Conservation (phyloP, 495 filamentous ascomycete species). For the Hyaloscypha variabilis region DNA sequence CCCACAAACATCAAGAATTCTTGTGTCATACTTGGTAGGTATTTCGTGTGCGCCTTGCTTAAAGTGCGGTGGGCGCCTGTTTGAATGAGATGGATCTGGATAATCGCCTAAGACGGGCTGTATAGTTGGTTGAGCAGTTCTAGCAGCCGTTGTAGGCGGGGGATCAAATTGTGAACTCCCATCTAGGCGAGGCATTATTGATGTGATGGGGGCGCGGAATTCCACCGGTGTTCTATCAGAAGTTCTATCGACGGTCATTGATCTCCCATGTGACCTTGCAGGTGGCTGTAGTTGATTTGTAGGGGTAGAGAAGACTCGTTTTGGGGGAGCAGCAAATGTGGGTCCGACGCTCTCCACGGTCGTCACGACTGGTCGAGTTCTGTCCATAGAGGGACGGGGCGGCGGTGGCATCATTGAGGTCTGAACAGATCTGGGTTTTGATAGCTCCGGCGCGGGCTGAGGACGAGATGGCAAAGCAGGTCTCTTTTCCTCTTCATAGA, state of each 20-base stretch:
- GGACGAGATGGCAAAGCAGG: slow-evolving; percentile 65
- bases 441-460: slow-evolving; percentile 37
- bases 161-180: slow-evolving; percentile 18
- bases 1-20: slow-evolving; percentile 84
- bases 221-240: slow-evolving; percentile 40
- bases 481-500: slow-evolving; percentile 47
- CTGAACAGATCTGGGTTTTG: slow-evolving; percentile 29
- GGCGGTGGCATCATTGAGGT: slow-evolving; percentile 45
- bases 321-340: slow-evolving; percentile 45
- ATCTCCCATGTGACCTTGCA: slow-evolving; percentile 47
- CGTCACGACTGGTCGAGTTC: slow-evolving; percentile 21
- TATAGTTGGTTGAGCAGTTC: slow-evolving; percentile 10
- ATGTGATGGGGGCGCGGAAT: slow-evolving; percentile 28
- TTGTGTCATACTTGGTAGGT: slow-evolving; percentile 77
- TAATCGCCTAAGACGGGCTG: slow-evolving; percentile 54
- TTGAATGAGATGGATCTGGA: slow-evolving; percentile 83
- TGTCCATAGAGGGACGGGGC: slow-evolving; percentile 42
- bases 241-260: slow-evolving; percentile 49
- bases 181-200: slow-evolving; percentile 1
- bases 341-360: slow-evolving; percentile 17
- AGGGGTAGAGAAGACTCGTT: slow-evolving; percentile 53
- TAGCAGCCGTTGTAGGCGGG: slow-evolving; percentile 14
- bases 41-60: slow-evolving; percentile 74
- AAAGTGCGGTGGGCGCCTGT: slow-evolving; percentile 77
- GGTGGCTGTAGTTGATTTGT: slow-evolving; percentile 39